Percentiles rank a stretch among this genome's conserved stretches.
Evolutionary conservation across 768 basidiomycete species (phyloP).

Genomic region (Leucosporidium yakuticum): DNA sequence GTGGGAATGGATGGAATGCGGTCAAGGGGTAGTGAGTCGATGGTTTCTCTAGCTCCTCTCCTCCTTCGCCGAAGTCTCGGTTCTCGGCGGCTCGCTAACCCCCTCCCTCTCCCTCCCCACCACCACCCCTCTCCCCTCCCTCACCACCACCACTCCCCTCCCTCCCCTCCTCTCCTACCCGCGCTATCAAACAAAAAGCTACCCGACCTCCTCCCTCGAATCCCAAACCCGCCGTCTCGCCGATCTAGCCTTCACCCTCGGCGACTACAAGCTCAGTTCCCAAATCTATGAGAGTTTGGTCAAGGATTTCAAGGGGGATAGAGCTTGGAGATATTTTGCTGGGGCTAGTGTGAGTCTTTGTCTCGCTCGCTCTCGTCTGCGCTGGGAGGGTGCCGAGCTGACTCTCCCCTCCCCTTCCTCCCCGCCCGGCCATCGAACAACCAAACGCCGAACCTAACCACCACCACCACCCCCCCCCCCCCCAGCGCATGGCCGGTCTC

Average conservation of each 20-base stretch:
- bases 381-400: background rate
- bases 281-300: conserved; percentile 77
- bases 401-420: no score
- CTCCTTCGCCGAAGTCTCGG: background rate
- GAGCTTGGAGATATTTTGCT: conserved; percentile 43
- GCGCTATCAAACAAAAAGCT: conserved; percentile 35
- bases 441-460: no score
- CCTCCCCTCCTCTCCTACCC: background rate
- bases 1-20: conserved; percentile 39
- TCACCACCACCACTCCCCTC: background rate
- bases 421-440: no score
- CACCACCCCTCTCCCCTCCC: background rate
- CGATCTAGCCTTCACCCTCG: conserved; percentile 87
- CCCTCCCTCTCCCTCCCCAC: no score
- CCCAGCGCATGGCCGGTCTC: conserved; percentile 62
- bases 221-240: conserved; percentile 64
- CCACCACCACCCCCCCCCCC: no score
- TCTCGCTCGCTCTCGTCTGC: background rate
- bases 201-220: conserved; percentile 41
- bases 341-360: conserved; percentile 64
- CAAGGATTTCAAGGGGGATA: conserved; percentile 56
- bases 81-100: no score
- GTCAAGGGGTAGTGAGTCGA: conserved; percentile 46
- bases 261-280: conserved; percentile 78
- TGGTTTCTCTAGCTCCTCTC: no score